Evolutionary conservation across 2,329 filamentous ascomycete genomes (phyloP), one percentile per base, ranked within the genome.

Genomic region (Colletotrichum neosansevieriae): DNA sequence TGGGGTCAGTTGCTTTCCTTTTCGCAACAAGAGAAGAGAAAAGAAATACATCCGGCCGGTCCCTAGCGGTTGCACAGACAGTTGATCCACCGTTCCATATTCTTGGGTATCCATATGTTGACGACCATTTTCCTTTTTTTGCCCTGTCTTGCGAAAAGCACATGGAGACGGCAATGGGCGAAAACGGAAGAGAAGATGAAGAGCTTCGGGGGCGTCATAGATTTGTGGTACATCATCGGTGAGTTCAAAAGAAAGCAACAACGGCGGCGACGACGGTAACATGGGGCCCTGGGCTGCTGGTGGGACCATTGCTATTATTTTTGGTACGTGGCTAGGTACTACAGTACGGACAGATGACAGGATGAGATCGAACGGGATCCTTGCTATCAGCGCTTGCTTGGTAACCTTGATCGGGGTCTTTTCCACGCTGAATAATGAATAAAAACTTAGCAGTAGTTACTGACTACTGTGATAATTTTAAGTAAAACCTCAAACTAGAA

Each of bases 11-110:
- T 56, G 45, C 38, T 58, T 68, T 40, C 32, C 34, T 53, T 34
- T 58, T 68, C 47, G 60, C 65, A 64, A 64, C 32, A 36, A 36
- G 53, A 64, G 53, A 64, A 63, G 60, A 68, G 53, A 54, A 45
- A n/a, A 53, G 53, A 42, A 49, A 47, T 58, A 64, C 47, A 58
- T 51, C 65, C 53, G 60, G 53, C 38, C 40, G 24, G 45, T 32
- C 65, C 65, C 47, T 44, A 29, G 21, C 19, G 29, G 32, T 68
- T 17, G 53, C 65, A 68, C 65, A 64, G 60, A 68, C 65, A 7
- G 56, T 44, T 51, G 44, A 54, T 49, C 53, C 65, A 58, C 53
- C 29, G n/a, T 63, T 19, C 60, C 53, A 36, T 53, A 6, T 32
- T 19, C 42, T 61, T 58, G 19, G 29, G 56, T 67, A 42, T 32